Conservation (phyloP, 164 flowering plant genomes). For the Piper longum region DNA sequence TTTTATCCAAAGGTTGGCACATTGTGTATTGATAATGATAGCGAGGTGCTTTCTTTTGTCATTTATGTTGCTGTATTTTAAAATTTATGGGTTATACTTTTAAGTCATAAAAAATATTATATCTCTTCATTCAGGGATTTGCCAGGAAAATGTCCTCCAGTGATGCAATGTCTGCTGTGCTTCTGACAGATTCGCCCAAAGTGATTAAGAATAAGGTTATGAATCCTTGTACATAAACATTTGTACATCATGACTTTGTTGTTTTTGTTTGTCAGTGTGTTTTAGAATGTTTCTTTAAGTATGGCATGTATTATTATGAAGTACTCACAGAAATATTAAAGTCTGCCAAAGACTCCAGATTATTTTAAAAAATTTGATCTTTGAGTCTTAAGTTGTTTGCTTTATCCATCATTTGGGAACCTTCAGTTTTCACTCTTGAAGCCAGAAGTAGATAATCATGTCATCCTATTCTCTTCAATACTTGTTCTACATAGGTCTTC, state of each 20-base stretch:
- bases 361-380: not conserved
- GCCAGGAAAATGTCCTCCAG: not conserved
- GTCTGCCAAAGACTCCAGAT: too few species aligned
- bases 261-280: too few species aligned
- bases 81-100: not conserved
- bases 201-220: not conserved
- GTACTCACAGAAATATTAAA: too few species aligned
- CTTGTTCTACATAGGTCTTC: too few species aligned
- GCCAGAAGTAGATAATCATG: too few species aligned
- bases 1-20: too few species aligned
- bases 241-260: not conserved
- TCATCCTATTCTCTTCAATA: too few species aligned
- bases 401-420: too few species aligned
- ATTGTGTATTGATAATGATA: too few species aligned
- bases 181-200: not conserved
- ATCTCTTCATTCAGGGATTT: not conserved
- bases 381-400: not conserved
- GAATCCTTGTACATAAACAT: not conserved
- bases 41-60: not conserved
- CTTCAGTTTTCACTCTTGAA: too few species aligned
- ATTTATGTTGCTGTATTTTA: not conserved
- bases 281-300: too few species aligned
- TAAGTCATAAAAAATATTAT: not conserved
- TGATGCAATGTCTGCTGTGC: not conserved
- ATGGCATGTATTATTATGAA: too few species aligned